Evolutionary conservation across 352 stramenopile genomes (phyloP).

Genomic region (Globisporangium orthogonon): DNA sequence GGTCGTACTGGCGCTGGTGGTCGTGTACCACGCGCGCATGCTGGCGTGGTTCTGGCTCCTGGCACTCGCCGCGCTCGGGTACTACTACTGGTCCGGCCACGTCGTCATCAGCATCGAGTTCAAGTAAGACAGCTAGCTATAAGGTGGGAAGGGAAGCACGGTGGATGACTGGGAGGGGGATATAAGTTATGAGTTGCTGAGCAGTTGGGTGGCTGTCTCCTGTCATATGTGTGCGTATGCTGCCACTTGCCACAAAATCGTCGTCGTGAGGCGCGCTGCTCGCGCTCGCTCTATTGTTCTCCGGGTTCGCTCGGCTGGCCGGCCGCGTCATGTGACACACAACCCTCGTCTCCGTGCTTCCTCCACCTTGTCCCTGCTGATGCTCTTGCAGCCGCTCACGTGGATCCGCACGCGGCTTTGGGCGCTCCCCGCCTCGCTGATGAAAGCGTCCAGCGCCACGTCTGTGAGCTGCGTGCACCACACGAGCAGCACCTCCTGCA

Average conservation of each 20-base stretch:
- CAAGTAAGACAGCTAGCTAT: slow-evolving; percentile 7
- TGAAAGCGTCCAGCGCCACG: slow-evolving; percentile 48
- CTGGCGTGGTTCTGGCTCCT: slow-evolving; percentile 38
- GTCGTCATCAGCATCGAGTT: slow-evolving; percentile 21
- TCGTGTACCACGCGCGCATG: slow-evolving; percentile 26
- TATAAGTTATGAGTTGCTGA: slow-evolving; percentile 1
- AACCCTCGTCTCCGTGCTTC: slow-evolving; percentile 27
- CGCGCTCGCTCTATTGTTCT: no score
- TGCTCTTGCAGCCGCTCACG: slow-evolving; percentile 66
- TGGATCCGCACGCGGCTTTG: slow-evolving; percentile 29
- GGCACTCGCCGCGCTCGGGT: slow-evolving; percentile 13
- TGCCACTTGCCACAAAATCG: background rate
- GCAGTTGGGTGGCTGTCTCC: background rate
- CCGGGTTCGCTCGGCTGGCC: background rate
- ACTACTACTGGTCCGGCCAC: slow-evolving; percentile 54
- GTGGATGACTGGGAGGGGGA: background rate
- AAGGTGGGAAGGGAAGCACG: background rate
- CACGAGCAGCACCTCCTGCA: slow-evolving; percentile 63
- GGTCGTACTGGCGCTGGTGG: slow-evolving; percentile 13
- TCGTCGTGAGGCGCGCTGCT: background rate
- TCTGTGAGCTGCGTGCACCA: slow-evolving; percentile 85
- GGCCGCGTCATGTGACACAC: slow-evolving; percentile 17
- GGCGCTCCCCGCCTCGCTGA: slow-evolving; percentile 10
- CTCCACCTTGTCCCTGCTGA: slow-evolving; percentile 29
- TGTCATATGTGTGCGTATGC: background rate